Evolutionary conservation across 176 grass and related monocot species (phyloP), one percentile per base, ranked within the genome.

Genomic region (Carex kokanica): DNA sequence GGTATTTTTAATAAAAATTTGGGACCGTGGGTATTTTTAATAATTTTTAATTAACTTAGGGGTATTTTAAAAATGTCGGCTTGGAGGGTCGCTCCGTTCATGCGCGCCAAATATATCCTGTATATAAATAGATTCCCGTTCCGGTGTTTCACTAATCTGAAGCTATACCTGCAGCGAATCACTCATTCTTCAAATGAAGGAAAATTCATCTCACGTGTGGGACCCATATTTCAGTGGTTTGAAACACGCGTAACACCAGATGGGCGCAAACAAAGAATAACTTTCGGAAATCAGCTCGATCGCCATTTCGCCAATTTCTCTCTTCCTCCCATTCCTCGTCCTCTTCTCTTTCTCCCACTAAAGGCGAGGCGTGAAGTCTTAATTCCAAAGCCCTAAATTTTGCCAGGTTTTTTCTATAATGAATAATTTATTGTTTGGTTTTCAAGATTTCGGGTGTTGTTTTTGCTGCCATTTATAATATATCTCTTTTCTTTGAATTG

Each of bases 61-160:
- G n/a, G n/a, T n/a, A n/a, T n/a, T n/a, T n/a, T n/a, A n/a, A n/a
- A n/a, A n/a, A n/a, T n/a, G n/a, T n/a, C n/a, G n/a, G n/a, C 27
- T 27, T 38, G 32, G 78, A 63, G 10, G 20, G 18, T 40, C 15
- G 78, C 16, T 81, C 32, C 21, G 63, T 81, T 62, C 56, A 63
- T 64, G 78, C 78, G 78, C 78, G 78, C 57, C 57, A 81, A 81
- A 61, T 81, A 81, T 23, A 62, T 63, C 78, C 31, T 43, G 32
- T 38, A 63, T 62, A 81, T 62, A 81, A 81, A 81, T 81, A 81
- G 78, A 63, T 63, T 24, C 16, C 11, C 1, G 11, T 43, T 59
- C 13, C 59, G 2, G 4, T 80, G 27, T 60, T 81, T 21, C 16
- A 65, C 60, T 49, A 63, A 40, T 49, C 80, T 17, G 45, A 2